These are phyloP conservation scores for Alloascoidea hylecoeti DNA, from an alignment of 805 yeast genomes.

Conservation along the genomic window DNA sequence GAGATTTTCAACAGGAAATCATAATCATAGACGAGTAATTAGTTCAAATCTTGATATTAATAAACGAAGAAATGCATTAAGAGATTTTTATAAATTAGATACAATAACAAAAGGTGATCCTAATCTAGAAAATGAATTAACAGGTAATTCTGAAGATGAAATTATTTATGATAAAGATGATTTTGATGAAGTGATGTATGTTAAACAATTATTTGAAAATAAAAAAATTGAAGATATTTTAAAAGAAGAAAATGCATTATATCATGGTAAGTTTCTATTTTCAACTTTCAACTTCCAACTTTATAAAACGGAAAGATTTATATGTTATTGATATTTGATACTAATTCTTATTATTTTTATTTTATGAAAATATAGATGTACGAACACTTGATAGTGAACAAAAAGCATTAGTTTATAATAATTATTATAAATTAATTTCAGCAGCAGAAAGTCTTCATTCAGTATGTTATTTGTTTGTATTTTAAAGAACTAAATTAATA, in stretches of 20 bases:
- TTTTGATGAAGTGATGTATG: constrained; percentile 11
- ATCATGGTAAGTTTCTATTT: no score
- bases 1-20: no score
- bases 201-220: constrained; percentile 8
- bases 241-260: constrained; percentile 12
- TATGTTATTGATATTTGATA: no score
- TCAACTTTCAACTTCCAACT: no score
- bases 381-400: constrained; percentile 19
- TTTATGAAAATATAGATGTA: constrained; percentile 10
- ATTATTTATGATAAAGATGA: constrained; percentile 8
- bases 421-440: constrained; percentile 19
- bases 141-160: constrained; percentile 4
- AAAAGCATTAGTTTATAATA: constrained; percentile 22
- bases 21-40: no score
- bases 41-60: no score
- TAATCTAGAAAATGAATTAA: constrained; percentile 3
- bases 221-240: constrained; percentile 12
- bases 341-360: no score
- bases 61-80: constrained; percentile 15
- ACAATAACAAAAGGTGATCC: constrained; percentile 6
- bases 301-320: no score
- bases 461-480: no score
- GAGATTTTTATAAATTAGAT: constrained; percentile 20
- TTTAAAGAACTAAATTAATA: no score
- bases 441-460: constrained; percentile 14